phyloP scores from a whole-genome alignment of 1,139 yeast genomes.

The Hyphopichia fennica region DNA sequence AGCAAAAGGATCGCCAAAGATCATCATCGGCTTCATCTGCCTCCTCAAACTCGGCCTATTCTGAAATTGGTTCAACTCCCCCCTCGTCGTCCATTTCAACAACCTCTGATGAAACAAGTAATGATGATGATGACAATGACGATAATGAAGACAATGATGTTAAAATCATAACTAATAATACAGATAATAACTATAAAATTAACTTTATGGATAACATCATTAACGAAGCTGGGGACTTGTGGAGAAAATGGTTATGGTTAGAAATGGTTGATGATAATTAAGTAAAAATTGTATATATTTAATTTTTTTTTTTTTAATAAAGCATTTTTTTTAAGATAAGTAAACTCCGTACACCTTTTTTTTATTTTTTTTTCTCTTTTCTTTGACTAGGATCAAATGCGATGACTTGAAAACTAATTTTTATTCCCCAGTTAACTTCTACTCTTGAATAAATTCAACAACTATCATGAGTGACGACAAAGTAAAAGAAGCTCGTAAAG shows the following conservation, averaged over 20 bases:
- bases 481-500: slow-evolving; percentile 14
- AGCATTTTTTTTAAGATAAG: background rate
- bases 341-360: background rate
- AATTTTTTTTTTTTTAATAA: background rate
- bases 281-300: background rate
- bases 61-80: slow-evolving; percentile 6
- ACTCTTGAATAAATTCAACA: background rate
- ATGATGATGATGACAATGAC: slow-evolving; percentile 6
- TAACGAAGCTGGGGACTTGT: slow-evolving; percentile 79
- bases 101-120: slow-evolving; percentile 14
- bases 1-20: slow-evolving; percentile 10
- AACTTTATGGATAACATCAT: slow-evolving; percentile 71
- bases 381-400: background rate
- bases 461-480: slow-evolving; percentile 8
- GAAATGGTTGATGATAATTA: slow-evolving; percentile 56
- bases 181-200: slow-evolving; percentile 33
- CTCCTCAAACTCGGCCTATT: background rate
- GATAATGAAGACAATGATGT: slow-evolving; percentile 6
- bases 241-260: slow-evolving; percentile 84
- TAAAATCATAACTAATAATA: slow-evolving; percentile 35
- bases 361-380: background rate
- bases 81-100: slow-evolving; percentile 11
- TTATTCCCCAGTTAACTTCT: background rate
- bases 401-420: slow-evolving; percentile 5
- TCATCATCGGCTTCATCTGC: slow-evolving; percentile 4